phyloP scores from a whole-genome alignment of 345 rosid species.

The Clausena lansium region DNA sequence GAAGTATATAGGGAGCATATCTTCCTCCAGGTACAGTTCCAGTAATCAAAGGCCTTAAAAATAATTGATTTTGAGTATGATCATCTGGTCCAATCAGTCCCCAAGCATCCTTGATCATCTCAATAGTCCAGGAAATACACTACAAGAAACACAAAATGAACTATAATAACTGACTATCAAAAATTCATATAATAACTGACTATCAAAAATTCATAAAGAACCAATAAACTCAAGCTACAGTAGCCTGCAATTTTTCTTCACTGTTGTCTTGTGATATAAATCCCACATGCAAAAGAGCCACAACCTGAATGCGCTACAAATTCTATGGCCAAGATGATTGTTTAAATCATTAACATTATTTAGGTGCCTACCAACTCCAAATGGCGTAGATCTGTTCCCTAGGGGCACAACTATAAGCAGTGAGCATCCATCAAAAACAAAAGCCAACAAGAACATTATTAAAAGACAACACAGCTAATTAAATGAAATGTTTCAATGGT shows the following conservation, averaged over 20 bases:
- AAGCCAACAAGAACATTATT: not conserved
- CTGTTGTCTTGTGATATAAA: not conserved
- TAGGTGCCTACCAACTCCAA: not conserved
- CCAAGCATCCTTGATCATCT: conserved; percentile 71
- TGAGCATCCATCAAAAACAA: not conserved
- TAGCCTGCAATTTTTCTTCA: not conserved
- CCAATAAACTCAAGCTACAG: not conserved
- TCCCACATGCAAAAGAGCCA: not conserved
- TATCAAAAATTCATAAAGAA: not conserved
- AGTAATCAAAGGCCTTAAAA: conserved; percentile 29
- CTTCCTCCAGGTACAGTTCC: conserved; percentile 48
- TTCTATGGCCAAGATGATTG: not conserved
- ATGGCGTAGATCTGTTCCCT: not conserved
- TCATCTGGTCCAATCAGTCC: conserved; percentile 38
- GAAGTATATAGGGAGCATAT: conserved; percentile 87
- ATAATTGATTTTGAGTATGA: conserved; percentile 37
- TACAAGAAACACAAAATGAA: conserved; percentile 17
- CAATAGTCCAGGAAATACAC: conserved; percentile 76
- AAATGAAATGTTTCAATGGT: not conserved
- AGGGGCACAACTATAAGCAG: not conserved
- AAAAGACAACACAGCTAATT: not conserved
- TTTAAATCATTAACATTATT: not conserved
- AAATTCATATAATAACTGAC: conserved; percentile 2
- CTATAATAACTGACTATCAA: not conserved
- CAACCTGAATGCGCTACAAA: not conserved